phyloP scores from a whole-genome alignment of 192 early-diverging fungal genomes.

The Oehlia diaphana region DNA sequence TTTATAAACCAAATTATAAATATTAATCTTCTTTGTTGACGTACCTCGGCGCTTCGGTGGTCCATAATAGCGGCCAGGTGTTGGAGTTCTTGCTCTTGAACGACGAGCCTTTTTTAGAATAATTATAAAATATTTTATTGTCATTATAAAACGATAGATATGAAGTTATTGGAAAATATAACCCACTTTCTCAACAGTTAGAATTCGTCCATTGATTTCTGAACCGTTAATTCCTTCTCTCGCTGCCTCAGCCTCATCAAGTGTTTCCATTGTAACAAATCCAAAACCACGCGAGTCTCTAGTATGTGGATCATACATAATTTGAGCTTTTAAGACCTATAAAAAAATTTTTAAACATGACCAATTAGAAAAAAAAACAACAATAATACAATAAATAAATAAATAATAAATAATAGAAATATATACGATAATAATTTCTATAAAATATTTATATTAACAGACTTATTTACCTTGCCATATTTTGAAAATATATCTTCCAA shows the following conservation, averaged over 20 bases:
- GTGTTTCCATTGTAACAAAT: constrained; percentile 72
- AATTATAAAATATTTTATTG: not conserved
- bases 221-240: constrained; percentile 63
- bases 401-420: not conserved
- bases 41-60: constrained; percentile 64
- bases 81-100: constrained; percentile 68
- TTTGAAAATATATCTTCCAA: constrained; percentile 70
- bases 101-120: constrained; percentile 59
- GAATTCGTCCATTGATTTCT: constrained; percentile 78
- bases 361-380: not conserved
- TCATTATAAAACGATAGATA: not conserved
- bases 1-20: too few relatives aligned
- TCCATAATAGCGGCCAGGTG: constrained; percentile 78
- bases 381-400: not conserved
- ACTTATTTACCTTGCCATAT: constrained; percentile 63
- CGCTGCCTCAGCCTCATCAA: constrained; percentile 70
- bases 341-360: not conserved
- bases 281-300: constrained; percentile 87
- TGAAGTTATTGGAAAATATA: not conserved
- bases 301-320: constrained; percentile 80
- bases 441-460: not conserved
- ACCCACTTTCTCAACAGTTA: constrained; percentile 75
- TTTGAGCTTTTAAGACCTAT: constrained; percentile 65
- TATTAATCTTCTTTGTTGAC: constrained; percentile 2
- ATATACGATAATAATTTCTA: too few relatives aligned